Conservation (phyloP, 371 early-diverging fungal species). For the Apophysomyces variabilis region DNA sequence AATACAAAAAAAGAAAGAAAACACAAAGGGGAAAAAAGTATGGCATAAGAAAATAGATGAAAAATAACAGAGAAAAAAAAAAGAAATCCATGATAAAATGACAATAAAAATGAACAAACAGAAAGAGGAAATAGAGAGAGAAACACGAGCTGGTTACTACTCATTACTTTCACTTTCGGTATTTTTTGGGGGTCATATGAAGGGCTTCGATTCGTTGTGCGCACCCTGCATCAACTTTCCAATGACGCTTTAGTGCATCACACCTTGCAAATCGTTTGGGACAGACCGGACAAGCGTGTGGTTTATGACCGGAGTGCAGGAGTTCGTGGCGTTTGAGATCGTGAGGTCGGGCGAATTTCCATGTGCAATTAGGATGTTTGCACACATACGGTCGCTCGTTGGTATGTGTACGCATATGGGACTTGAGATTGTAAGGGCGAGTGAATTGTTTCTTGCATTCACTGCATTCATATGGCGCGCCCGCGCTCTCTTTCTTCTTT, state of each 20-base stretch:
- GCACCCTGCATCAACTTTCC: slow-evolving; percentile 45
- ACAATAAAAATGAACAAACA: background rate
- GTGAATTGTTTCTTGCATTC: slow-evolving; percentile 70
- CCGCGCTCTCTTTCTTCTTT: background rate
- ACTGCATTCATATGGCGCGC: slow-evolving; percentile 12
- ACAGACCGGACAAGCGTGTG: slow-evolving; percentile 64
- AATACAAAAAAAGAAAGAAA: background rate
- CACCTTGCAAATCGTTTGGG: slow-evolving; percentile 71
- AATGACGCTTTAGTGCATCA: slow-evolving; percentile 71
- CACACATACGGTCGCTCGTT: slow-evolving; percentile 73
- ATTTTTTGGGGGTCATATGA: background rate
- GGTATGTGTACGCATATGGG: slow-evolving; percentile 73
- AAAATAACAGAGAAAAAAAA: background rate
- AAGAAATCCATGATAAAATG: background rate
- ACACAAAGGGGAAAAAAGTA: background rate
- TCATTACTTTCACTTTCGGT: background rate
- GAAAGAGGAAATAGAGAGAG: no score
- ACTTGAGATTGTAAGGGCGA: slow-evolving; percentile 77
- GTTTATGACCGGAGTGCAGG: slow-evolving; percentile 65
- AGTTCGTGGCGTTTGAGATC: slow-evolving; percentile 77
- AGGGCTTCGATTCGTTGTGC: background rate
- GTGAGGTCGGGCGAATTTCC: slow-evolving; percentile 78
- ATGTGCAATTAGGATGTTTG: slow-evolving; percentile 47
- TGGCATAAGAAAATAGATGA: background rate
- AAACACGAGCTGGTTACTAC: background rate